Evolutionary conservation across 208 protist species (phyloP), one percentile per base, ranked within the genome.

Genomic region (Phytomonas francai): DNA sequence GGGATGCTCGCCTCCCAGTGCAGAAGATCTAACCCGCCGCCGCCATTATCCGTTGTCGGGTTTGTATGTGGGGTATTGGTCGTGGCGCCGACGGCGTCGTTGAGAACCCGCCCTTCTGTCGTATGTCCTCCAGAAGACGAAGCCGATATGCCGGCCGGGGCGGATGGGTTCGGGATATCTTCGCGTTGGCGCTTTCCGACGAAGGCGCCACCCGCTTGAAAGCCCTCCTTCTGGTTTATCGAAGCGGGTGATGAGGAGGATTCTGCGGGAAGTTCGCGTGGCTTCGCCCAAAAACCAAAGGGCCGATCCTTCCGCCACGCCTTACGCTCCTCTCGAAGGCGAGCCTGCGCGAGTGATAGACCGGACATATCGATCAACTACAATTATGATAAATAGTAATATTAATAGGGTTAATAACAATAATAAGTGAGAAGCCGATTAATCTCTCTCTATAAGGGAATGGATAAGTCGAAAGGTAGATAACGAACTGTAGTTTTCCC

Each of bases 1-100:
- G 98, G 98, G 66, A 99, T 98, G 19, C 96, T 96, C 59, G 97
- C 98, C 68, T 98, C 93, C 98, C 98, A 99, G 45, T 91, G 72
- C 49, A 99, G 84, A 11, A 99, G 61, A 79, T 99, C 89, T 36
- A 97, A 65, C 27, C 84, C 90, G 11, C 87, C 92, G 54, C 85
- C 80, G 7, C 29, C 69, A 4, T 45, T 56, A 0, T 64, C 60
- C 0, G 57, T 32, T n/a, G 73, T 30, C 5, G 70, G 61, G 1
- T 56, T 62, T 25, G 78, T 59, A 31, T 68, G 49, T 11, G 77
- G 58, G 0, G 74, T 33, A 9, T 59, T 56, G 5, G 27, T 29
- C 31, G 51, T 29, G 28, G 66, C 51, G 6, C 63, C 32, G 11
- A 33, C 12, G 0, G 51, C 58, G 57, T 65, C 61, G 19, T 14